Conservation (phyloP, 495 filamentous ascomycete genomes). For the Bathelium albidoporum region DNA sequence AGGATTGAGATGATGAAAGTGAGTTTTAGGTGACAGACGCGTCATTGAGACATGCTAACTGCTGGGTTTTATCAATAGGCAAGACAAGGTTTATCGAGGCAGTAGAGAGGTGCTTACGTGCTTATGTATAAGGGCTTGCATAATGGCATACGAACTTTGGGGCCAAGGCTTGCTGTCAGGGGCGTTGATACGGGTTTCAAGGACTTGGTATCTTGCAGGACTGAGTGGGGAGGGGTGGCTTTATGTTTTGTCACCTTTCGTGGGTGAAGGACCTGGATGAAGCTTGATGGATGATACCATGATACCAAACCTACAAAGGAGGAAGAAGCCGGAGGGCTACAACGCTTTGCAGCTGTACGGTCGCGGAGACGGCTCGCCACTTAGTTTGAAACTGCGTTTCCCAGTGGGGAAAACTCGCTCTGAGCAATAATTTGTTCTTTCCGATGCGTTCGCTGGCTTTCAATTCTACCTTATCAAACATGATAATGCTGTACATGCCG, state of each 20-base stretch:
- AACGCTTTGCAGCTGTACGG: too few species aligned
- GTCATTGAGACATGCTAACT: not conserved
- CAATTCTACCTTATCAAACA: too few species aligned
- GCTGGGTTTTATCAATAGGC: slow-evolving; percentile 6
- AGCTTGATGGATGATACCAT: not conserved
- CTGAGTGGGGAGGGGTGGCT: not conserved
- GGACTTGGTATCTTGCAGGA: not conserved
- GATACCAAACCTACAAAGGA: too few species aligned
- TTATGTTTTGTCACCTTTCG: not conserved
- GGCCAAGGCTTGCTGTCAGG: not conserved
- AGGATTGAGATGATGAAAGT: slow-evolving; percentile 88
- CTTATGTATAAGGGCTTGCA: not conserved
- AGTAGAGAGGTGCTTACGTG: not conserved
- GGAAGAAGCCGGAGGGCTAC: too few species aligned
- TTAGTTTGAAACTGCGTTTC: too few species aligned
- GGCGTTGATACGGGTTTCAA: not conserved
- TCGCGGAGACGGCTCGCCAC: too few species aligned
- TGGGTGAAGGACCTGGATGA: not conserved
- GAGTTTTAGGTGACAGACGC: slow-evolving; percentile 21
- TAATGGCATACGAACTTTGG: not conserved
- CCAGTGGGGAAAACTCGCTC: too few species aligned
- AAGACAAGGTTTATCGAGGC: slow-evolving; percentile 8
- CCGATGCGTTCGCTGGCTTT: too few species aligned
- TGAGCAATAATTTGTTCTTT: too few species aligned
- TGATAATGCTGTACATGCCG: too few species aligned